phyloP scores from a whole-genome alignment of 1,139 yeast genomes.

The Arxiozyma slooffiae region DNA sequence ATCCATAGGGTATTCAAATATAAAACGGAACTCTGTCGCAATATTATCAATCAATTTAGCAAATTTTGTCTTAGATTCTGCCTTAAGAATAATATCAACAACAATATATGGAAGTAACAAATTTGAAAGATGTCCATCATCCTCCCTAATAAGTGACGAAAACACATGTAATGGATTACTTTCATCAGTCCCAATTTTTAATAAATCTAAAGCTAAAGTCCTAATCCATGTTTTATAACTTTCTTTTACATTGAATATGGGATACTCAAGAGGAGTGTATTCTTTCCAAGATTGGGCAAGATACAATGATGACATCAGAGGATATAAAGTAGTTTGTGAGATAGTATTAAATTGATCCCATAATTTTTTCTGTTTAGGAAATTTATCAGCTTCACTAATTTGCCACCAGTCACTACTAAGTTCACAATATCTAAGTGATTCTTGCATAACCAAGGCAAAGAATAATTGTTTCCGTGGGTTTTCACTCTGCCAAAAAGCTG shows the following conservation, averaged over 20 bases:
- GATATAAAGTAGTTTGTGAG: conserved; percentile 66
- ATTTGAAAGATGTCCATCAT: conserved; percentile 59
- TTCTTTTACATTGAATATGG: conserved; percentile 39
- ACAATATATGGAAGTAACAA: conserved; percentile 75
- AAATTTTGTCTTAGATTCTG: conserved; percentile 34
- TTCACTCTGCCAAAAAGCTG: conserved; percentile 80
- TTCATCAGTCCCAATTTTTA: conserved; percentile 39
- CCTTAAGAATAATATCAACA: conserved; percentile 48
- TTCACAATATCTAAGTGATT: conserved; percentile 58
- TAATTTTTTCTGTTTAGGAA: conserved; percentile 32
- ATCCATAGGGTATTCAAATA: conserved; percentile 44
- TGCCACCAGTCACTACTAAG: conserved; percentile 36
- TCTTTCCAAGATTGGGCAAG: conserved; percentile 42
- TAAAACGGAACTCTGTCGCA: conserved; percentile 45
- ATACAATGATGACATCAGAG: conserved; percentile 66
- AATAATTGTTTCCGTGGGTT: conserved; percentile 80
- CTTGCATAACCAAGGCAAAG: conserved; percentile 85
- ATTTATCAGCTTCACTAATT: conserved; percentile 27
- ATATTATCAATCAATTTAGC: conserved; percentile 39
- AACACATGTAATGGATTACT: conserved; percentile 53
- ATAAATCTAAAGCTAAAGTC: conserved; percentile 54
- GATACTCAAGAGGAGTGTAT: conserved; percentile 36
- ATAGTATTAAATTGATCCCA: conserved; percentile 62
- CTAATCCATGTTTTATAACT: conserved; percentile 60
- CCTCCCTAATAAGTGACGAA: conserved; percentile 57